These are phyloP conservation scores for Alternaria panax DNA, from an alignment of 2,329 filamentous ascomycete genomes.

Conservation along the genomic window DNA sequence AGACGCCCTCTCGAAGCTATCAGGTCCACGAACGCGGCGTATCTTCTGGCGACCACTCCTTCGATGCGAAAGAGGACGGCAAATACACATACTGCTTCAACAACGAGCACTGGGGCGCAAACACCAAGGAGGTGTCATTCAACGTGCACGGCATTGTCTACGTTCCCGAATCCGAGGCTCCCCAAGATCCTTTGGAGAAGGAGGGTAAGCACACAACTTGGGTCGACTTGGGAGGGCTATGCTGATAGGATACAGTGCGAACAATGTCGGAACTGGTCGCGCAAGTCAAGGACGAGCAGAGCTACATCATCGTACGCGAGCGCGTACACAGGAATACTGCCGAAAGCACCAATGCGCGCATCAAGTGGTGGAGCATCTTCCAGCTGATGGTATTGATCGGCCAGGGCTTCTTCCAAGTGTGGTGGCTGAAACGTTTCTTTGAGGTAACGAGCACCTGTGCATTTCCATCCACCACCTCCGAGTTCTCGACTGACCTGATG, in stretches of 20 bases:
- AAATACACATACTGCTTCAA: conserved; percentile 98
- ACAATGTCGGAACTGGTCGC: conserved; percentile 82
- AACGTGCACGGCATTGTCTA: conserved; percentile 99
- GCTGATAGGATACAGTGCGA: conserved; percentile 66
- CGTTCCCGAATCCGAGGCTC: conserved; percentile 84
- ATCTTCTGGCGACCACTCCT: conserved; percentile 92
- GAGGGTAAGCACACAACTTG: conserved; percentile 70
- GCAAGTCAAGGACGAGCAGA: conserved; percentile 97
- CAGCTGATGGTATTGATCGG: conserved; percentile 87
- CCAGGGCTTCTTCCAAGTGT: conserved; percentile 97
- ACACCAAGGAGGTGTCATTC: conserved; percentile 98
- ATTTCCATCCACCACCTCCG: background rate
- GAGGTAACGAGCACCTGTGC: conserved; percentile 64
- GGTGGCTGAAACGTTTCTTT: conserved; percentile 99
- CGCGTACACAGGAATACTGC: conserved; percentile 97
- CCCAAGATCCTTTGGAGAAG: conserved; percentile 85
- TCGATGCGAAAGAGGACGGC: conserved; percentile 83
- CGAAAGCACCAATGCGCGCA: conserved; percentile 94
- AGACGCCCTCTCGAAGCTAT: conserved; percentile 77
- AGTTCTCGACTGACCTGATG: conserved; percentile 11
- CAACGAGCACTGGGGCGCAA: conserved; percentile 96
- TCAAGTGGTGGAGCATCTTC: conserved; percentile 99
- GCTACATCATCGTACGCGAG: conserved; percentile 94
- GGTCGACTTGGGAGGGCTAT: background rate
- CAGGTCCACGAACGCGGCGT: conserved; percentile 81